A percentile compares a stretch with the other conserved stretches of the same genome.
Evolutionary conservation across 495 filamentous ascomycete genomes (phyloP).

Genomic region (Amniculicola lignicola): DNA sequence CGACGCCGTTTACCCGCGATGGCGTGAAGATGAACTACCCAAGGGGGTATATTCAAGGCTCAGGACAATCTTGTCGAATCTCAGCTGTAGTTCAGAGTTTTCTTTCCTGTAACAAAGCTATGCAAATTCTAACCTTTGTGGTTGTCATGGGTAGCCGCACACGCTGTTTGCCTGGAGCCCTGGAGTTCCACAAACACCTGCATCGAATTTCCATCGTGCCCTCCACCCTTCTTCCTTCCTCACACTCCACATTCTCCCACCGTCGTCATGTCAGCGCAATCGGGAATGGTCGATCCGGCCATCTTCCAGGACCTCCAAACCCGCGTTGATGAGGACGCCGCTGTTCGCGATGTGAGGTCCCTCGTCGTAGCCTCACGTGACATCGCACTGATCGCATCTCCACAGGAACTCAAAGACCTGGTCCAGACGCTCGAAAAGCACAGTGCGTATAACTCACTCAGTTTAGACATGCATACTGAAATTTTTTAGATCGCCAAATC

Average conservation of each 20-base stretch:
- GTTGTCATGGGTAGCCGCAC: no score
- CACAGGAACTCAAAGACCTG: constrained; percentile 71
- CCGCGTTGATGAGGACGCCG: constrained; percentile 83
- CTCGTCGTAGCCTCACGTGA: constrained; percentile 14
- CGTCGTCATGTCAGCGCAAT: constrained; percentile 23
- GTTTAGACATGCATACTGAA: constrained; percentile 7
- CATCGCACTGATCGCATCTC: constrained; percentile 8
- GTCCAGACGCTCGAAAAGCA: constrained; percentile 72
- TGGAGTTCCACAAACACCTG: background rate
- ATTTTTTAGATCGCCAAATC: constrained; percentile 56
- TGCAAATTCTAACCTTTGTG: background rate
- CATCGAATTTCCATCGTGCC: background rate
- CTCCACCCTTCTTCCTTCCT: background rate
- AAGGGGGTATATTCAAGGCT: no score
- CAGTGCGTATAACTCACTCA: constrained; percentile 43
- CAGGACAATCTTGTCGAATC: background rate
- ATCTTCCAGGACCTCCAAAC: constrained; percentile 87
- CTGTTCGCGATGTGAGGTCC: constrained; percentile 68
- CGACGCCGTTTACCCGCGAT: no score
- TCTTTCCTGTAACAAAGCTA: background rate
- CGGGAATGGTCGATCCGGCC: constrained; percentile 63
- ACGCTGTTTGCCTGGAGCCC: background rate
- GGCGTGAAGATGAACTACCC: no score
- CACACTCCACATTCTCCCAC: background rate
- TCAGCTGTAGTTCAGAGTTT: background rate